These are phyloP conservation scores for Hanseniaspora sp. DNA, from an alignment of 1,139 yeast genomes.

Conservation along the genomic window DNA sequence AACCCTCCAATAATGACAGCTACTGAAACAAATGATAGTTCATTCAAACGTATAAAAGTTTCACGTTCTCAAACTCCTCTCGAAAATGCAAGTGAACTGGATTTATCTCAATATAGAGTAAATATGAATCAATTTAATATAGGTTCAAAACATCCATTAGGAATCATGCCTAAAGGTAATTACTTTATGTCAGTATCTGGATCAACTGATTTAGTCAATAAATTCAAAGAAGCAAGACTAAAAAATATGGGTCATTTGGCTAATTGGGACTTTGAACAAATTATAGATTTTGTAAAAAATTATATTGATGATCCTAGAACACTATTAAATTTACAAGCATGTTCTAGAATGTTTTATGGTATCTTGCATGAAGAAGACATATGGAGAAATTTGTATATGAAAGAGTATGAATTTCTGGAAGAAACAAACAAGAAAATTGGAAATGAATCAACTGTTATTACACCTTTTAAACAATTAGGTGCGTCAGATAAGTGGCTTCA, in stretches of 20 bases:
- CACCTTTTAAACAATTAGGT: slow-evolving; percentile 20
- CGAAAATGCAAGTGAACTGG: slow-evolving; percentile 9
- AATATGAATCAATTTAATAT: slow-evolving; percentile 21
- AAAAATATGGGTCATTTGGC: slow-evolving; percentile 38
- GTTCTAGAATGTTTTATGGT: slow-evolving; percentile 62
- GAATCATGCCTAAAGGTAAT: slow-evolving; percentile 67
- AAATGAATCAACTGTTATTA: slow-evolving; percentile 16
- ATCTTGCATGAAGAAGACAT: slow-evolving; percentile 62
- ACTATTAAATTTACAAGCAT: slow-evolving; percentile 41
- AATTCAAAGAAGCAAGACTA: slow-evolving; percentile 26
- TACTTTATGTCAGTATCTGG: slow-evolving; percentile 27
- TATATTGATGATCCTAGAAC: slow-evolving; percentile 38
- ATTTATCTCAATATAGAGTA: slow-evolving; percentile 19
- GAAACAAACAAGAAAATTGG: slow-evolving; percentile 20
- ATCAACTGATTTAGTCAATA: slow-evolving; percentile 21
- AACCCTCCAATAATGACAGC: no score
- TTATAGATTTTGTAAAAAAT: slow-evolving; percentile 37
- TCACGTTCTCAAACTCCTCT: neutral
- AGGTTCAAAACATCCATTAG: slow-evolving; percentile 50
- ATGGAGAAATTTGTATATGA: slow-evolving; percentile 55
- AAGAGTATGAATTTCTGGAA: slow-evolving; percentile 23
- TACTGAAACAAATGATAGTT: neutral
- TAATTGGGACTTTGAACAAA: slow-evolving; percentile 47
- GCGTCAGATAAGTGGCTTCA: slow-evolving; percentile 49
- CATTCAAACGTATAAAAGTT: neutral